Base-by-base conservation (phyloP, 2,329 filamentous ascomycete species). In the Penicillium sp. region DNA sequence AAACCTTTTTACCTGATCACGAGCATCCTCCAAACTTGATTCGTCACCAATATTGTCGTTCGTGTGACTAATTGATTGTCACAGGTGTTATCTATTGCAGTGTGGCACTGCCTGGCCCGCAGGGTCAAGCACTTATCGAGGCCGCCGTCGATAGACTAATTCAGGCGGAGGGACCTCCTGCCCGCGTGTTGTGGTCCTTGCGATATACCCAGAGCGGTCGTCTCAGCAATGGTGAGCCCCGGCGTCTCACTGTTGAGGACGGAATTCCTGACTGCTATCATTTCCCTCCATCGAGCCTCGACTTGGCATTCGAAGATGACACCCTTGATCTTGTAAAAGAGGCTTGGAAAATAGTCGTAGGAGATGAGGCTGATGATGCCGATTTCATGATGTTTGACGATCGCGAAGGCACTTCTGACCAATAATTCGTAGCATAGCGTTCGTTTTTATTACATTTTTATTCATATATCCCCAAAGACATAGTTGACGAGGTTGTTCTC, bases 321-420 rank as follows among this genome's bases (percentile, higher is more conserved):
- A 76, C 85, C 2, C 73, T 97, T 10, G 81, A 85, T 7, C 72
- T 83, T 27, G 89, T 96, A 2, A 83, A 83, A 56, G 72, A 81
- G 10, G 84, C 86, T 7, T 97, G 92, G 91, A 77, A 82, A 57
- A 75, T 78, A 46, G 79, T 91, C 4, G 77, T 83, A 61, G 82
- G 80, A 10, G 74, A 76, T 1, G 79, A 80, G 5, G 75, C 71
- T 1, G 76, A 76, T 18, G 77, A 77, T 18, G 75, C 76, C 18
- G 70, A 82, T 42, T 97, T 94, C 65, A 86, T 97, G 82, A 78
- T 82, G 21, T 96, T 96, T 69, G 82, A 87, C 46, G 89, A 94
- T 56, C 82, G 90, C 25, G 86, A 91, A 67, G 81, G 79, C 15
- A 76, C 77, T 29, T 77, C 74, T 56, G 82, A 82, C 32, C 85